Conservation (phyloP, 1,284 basidiomycete genomes). For the Naganishia sp. region DNA sequence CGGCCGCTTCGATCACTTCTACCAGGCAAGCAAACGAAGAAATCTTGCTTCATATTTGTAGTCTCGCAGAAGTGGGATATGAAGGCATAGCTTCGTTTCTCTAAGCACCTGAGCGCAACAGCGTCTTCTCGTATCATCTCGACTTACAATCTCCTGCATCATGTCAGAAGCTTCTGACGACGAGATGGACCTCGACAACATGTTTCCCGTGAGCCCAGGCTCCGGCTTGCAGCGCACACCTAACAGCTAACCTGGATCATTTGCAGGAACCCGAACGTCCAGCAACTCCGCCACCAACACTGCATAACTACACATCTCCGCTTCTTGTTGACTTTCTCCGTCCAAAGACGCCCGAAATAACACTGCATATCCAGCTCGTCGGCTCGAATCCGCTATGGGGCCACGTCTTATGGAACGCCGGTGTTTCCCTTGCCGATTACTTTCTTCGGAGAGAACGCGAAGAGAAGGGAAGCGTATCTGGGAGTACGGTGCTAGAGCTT, state of each 20-base stretch:
- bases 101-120: too few species aligned
- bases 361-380: slow-evolving; percentile 71
- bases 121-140: slow-evolving; percentile 49
- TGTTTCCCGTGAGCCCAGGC: slow-evolving; percentile 31
- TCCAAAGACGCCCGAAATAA: slow-evolving; percentile 17
- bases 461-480: slow-evolving; percentile 42
- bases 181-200: slow-evolving; percentile 22
- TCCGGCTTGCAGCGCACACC: too few species aligned
- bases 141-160: slow-evolving; percentile 76
- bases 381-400: slow-evolving; percentile 90
- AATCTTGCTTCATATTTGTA: too few species aligned
- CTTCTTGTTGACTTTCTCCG: slow-evolving; percentile 2
- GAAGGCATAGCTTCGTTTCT: too few species aligned
- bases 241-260: neutral
- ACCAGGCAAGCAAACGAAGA: too few species aligned
- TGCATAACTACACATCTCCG: slow-evolving; percentile 25
- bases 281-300: slow-evolving; percentile 31
- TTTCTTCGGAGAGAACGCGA: slow-evolving; percentile 58
- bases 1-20: too few species aligned
- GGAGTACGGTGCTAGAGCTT: slow-evolving; percentile 72
- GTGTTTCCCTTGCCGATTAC: slow-evolving; percentile 70
- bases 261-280: slow-evolving; percentile 32
- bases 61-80: too few species aligned
- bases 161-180: slow-evolving; percentile 61
- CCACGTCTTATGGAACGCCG: slow-evolving; percentile 86